phyloP scores from a whole-genome alignment of 2,329 filamentous ascomycete genomes.

The Podosphaera fusca region DNA sequence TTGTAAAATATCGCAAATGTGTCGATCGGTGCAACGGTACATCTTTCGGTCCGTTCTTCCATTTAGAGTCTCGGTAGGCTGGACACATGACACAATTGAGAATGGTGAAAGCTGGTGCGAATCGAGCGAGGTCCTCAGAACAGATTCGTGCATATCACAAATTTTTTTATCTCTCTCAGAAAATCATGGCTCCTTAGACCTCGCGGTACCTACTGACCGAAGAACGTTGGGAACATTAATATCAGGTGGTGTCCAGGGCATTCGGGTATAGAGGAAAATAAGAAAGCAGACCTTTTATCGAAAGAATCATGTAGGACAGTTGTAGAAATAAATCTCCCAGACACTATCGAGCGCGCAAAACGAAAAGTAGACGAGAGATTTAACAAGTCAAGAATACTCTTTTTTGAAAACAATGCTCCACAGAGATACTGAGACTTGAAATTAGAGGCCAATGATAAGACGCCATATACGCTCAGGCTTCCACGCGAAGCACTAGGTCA shows the following conservation, averaged over 20 bases:
- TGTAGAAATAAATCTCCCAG: neutral
- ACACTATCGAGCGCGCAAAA: neutral
- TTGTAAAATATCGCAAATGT: too few species aligned
- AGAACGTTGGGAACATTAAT: too few species aligned
- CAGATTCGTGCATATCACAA: too few species aligned
- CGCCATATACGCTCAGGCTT: neutral
- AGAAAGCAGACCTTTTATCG: neutral
- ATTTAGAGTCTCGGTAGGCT: too few species aligned
- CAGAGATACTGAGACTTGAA: neutral
- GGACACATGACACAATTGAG: too few species aligned
- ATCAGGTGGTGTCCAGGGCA: neutral
- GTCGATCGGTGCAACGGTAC: too few species aligned
- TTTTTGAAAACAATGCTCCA: neutral
- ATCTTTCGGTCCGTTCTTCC: too few species aligned
- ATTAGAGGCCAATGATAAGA: neutral
- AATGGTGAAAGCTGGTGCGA: too few species aligned
- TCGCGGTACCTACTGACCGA: too few species aligned
- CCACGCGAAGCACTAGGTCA: neutral
- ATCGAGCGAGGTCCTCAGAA: too few species aligned
- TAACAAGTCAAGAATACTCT: too few species aligned
- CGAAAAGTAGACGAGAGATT: neutral
- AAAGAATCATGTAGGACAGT: neutral
- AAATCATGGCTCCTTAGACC: neutral
- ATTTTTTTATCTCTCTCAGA: too few species aligned
- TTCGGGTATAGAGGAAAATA: neutral